Base-by-base conservation (phyloP, 768 basidiomycete species). In the Sporobolomyces pararoseus region DNA sequence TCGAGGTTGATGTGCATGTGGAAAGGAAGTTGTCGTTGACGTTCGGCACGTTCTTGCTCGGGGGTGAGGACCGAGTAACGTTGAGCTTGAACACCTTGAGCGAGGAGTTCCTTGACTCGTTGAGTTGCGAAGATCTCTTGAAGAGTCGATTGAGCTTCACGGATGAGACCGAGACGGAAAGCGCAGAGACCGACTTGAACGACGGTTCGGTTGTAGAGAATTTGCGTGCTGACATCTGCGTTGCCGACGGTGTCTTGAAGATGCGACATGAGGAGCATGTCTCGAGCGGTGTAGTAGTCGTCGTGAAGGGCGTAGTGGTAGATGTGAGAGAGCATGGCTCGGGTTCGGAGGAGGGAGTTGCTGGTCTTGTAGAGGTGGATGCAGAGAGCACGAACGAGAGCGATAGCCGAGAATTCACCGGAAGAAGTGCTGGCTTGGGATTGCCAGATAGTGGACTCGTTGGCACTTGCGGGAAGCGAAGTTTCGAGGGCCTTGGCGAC, bases 1-100 rank as follows among this genome's bases (percentile, higher is more conserved):
- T 98, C 96, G 19, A 96, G 91, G 82, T 98, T 99, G 81, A 98
- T 93, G 80, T 99, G 96, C 89, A 98, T 90, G 80, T 99, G 96
- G 88, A 98, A 99, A 34, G 96, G 96, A 29, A 99, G 84, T 76
- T 97, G 91, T 39, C 96, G 86, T 74, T 92, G 88, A 74, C 93
- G 90, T 80, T 99, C 96, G 4, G 93, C 87, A 78, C 93, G 90
- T 79, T 99, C 96, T 81, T 99, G 96, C 80, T 99, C 96, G 2
- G 91, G 91, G 17, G 89, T 86, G 66, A 94, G 82, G 37, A 64
- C 71, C 65, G 70, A 65, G 67, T 79, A 76, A 39, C 93, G 86
- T 76, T 91, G 90, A 77, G 90, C 89, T 79, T 97, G 95, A 4
- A 95, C 89, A 35, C 94, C 93, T 79, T 99, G 96, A 1, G 95